Conservation (phyloP, 768 basidiomycete genomes). For the Calocera viscosa region DNA sequence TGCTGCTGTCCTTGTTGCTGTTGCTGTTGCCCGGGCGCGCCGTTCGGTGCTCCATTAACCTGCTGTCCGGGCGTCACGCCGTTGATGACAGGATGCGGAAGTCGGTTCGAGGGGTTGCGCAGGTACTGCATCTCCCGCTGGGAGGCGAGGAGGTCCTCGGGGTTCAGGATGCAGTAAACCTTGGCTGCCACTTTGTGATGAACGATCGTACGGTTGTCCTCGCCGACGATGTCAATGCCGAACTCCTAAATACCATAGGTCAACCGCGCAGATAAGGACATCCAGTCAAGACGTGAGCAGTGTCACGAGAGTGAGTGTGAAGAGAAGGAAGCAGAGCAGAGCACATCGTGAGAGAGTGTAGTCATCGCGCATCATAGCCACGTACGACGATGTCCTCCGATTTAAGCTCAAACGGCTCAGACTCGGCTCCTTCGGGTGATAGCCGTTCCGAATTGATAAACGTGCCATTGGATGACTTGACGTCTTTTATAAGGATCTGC, state of each 20-base stretch:
- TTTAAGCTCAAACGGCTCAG: constrained; percentile 86
- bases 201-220: constrained; percentile 94
- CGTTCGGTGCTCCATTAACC: constrained; percentile 29
- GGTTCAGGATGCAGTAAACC: constrained; percentile 74
- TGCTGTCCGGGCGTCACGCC: constrained; percentile 55
- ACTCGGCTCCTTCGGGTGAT: constrained; percentile 77
- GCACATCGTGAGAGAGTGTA: not conserved
- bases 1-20: constrained; percentile 17
- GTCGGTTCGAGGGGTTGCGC: constrained; percentile 1
- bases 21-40: constrained; percentile 18
- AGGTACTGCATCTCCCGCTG: constrained; percentile 15
- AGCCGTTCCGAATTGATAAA: constrained; percentile 95
- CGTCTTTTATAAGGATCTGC: constrained; percentile 95
- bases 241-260: constrained; percentile 56
- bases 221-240: constrained; percentile 96
- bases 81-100: constrained; percentile 31
- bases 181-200: constrained; percentile 98
- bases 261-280: not conserved
- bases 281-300: not conserved
- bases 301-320: not conserved
- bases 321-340: not conserved
- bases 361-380: constrained; percentile 13
- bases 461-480: constrained; percentile 95
- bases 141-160: constrained; percentile 53
- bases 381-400: constrained; percentile 90